Evolutionary conservation across 306 rosid species (phyloP).

Genomic region (Senna tora): DNA sequence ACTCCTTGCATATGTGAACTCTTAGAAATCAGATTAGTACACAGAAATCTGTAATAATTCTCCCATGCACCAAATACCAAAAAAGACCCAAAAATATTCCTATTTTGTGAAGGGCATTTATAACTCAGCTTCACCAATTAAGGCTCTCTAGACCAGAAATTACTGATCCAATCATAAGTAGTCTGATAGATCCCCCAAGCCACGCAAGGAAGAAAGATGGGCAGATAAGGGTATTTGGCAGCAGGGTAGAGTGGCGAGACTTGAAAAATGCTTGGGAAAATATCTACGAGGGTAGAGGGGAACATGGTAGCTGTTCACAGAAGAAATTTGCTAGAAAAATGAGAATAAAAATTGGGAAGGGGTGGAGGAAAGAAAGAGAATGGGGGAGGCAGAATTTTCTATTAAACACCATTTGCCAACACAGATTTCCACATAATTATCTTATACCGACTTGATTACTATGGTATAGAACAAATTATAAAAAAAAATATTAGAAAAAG

Average conservation of each 20-base stretch:
- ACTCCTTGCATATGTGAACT: neutral
- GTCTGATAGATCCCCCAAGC: neutral
- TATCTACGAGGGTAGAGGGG: neutral
- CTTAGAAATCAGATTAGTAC: neutral
- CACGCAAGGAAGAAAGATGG: neutral
- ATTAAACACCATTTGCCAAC: neutral
- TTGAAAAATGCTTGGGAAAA: neutral
- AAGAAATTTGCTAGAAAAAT: neutral
- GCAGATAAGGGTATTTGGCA: neutral
- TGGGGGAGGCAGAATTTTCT: neutral
- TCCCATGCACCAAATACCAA: constrained; percentile 24
- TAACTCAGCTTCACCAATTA: constrained; percentile 14
- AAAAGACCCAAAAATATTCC: constrained; percentile 2
- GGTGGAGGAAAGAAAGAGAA: neutral
- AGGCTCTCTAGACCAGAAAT: neutral
- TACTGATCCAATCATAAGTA: neutral
- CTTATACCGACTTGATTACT: neutral
- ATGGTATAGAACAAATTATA: neutral
- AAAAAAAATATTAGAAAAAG: neutral
- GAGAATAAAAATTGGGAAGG: neutral
- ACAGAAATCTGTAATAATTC: neutral
- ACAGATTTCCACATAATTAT: neutral
- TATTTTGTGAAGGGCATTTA: constrained; percentile 4
- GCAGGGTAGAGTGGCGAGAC: neutral
- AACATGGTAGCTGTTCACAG: neutral